Evolutionary conservation across 2,329 filamentous ascomycete genomes (phyloP).

Genomic region (Alternaria alternata): DNA sequence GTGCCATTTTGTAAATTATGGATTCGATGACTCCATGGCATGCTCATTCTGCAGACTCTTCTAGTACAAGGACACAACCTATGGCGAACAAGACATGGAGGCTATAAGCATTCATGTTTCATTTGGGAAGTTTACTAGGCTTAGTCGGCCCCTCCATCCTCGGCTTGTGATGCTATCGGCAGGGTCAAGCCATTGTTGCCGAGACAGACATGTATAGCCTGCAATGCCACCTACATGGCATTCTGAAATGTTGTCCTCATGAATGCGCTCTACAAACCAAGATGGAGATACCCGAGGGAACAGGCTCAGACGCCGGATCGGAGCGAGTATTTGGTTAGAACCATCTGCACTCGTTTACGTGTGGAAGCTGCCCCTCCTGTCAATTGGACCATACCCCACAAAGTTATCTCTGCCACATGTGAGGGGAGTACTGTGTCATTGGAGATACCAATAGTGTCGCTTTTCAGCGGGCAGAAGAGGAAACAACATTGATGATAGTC

Average conservation of each 20-base stretch:
- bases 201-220: not conserved
- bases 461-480: too few species aligned
- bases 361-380: not conserved
- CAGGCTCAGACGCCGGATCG: not conserved
- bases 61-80: not conserved
- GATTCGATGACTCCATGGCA: constrained; percentile 10
- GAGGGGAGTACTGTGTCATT: not conserved
- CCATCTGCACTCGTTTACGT: not conserved
- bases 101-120: constrained; percentile 2
- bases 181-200: constrained; percentile 7
- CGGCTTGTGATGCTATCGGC: constrained; percentile 15
- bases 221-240: not conserved
- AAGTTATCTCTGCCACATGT: not conserved
- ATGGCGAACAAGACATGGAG: constrained; percentile 9
- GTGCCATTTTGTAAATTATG: constrained; percentile 20
- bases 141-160: constrained; percentile 7
- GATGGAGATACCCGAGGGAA: not conserved
- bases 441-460: not conserved
- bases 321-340: not conserved
- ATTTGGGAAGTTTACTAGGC: not conserved
- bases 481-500: not conserved
- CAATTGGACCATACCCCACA: not conserved
- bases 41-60: not conserved
- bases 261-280: not conserved
- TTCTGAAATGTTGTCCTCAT: not conserved